Evolutionary conservation across 1,284 basidiomycete genomes (phyloP), one percentile per base, ranked within the genome.

Genomic region (Mycosarcoma maydis): DNA sequence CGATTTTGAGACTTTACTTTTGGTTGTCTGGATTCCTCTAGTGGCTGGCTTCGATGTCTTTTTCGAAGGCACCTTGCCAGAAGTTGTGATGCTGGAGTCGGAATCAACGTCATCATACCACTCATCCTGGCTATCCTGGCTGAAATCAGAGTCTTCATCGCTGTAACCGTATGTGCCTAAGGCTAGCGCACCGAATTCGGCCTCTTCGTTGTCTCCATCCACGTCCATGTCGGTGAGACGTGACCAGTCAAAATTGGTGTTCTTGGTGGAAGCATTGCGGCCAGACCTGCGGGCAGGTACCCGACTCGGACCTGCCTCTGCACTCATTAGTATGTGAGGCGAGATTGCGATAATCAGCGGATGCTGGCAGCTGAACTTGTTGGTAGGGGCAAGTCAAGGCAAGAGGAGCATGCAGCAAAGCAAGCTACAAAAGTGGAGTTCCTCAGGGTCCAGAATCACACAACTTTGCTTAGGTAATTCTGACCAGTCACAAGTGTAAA

Each of bases 71-170:
- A 40, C 42, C 17, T 19, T 54, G 27, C 56, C 55, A 2, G 56
- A 27, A 24, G 46, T 42, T 6, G 27, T 36, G 13, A 42, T 50
- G n/a, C 48, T 50, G 2, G 56, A 70, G 24, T 69, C 65, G 2
- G 58, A 64, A 11, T 58, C 68, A 17, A 73, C 61, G 19, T 65
- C 67, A 8, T 70, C 60, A n/a, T 62, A 47, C 62, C 60, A 65
- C 8, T 71, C 60, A n/a, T n/a, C n/a, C n/a, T n/a, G n/a, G n/a
- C n/a, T n/a, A n/a, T n/a, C n/a, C n/a, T n/a, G n/a, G 42, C 60
- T 65, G n/a, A 26, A 16, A 8, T 57, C 49, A 0, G 60, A 64
- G n/a, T 55, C 52, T 30, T 62, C 64, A 10, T 43, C 44, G 13
- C 49, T 59, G 23, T 54, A 41, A 2, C 51, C 38, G 22, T 59